phyloP scores from a whole-genome alignment of 441 rosid genomes.

The Syzygium syzygioides region DNA sequence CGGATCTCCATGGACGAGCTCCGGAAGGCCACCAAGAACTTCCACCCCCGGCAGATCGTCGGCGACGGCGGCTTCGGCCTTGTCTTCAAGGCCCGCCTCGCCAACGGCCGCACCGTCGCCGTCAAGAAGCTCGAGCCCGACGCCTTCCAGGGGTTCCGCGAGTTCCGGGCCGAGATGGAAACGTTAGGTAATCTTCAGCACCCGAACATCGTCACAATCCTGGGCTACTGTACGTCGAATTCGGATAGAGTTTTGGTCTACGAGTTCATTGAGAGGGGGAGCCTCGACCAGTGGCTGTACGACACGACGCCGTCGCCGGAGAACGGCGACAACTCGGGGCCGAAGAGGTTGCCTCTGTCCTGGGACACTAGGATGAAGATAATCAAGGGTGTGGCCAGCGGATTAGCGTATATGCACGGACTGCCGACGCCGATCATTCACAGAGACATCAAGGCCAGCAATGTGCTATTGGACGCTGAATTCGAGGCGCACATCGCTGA shows the following conservation, averaged over 20 bases:
- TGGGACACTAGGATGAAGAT: conserved; percentile 55
- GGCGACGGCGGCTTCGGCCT: conserved; percentile 93
- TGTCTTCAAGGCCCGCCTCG: conserved; percentile 59
- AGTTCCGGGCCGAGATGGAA: conserved; percentile 87
- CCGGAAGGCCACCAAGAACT: conserved; percentile 48
- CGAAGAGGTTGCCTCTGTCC: conserved; percentile 20
- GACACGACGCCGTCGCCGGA: conserved; percentile 19
- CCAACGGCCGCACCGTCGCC: conserved; percentile 61
- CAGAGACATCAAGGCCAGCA: conserved; percentile 80
- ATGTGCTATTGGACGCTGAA: conserved; percentile 45
- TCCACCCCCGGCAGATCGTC: conserved; percentile 60
- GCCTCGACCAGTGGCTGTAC: conserved; percentile 77
- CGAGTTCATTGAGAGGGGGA: conserved; percentile 69
- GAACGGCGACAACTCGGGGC: background rate
- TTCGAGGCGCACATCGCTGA: conserved; percentile 74
- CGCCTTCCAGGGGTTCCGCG: conserved; percentile 85
- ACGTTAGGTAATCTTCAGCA: conserved; percentile 59
- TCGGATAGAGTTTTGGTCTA: conserved; percentile 62
- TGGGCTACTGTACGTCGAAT: conserved; percentile 70
- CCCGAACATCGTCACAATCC: conserved; percentile 58
- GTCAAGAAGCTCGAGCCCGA: conserved; percentile 68
- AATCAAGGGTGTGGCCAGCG: conserved; percentile 56
- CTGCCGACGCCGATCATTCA: conserved; percentile 73
- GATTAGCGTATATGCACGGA: conserved; percentile 66
- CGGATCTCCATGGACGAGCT: conserved; percentile 69